A percentile compares a stretch with the other conserved stretches of the same genome.
These are phyloP conservation scores for Plasmodium cynomolgi DNA, from an alignment of 169 alveolate genomes.

Conservation along the genomic window DNA sequence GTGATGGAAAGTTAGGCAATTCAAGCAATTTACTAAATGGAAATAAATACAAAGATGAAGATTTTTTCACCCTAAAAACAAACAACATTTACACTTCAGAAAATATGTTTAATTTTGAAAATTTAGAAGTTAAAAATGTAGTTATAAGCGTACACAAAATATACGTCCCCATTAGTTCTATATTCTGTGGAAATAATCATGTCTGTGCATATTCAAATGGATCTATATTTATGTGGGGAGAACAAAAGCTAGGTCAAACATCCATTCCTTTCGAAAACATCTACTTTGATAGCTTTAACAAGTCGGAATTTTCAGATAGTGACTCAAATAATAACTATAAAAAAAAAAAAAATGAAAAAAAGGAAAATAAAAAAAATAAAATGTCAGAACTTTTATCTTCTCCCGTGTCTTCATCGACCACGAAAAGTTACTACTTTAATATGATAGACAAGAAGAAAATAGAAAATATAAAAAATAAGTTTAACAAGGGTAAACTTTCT, in stretches of 20 bases:
- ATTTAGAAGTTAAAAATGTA: conserved; percentile 56
- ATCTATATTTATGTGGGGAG: conserved; percentile 75
- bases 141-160: conserved; percentile 66
- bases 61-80: conserved; percentile 55
- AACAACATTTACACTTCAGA: conserved; percentile 57
- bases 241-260: conserved; percentile 70
- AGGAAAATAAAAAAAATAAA: conserved; percentile 27
- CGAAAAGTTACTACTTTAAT: conserved; percentile 44
- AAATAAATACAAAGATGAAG: conserved; percentile 58
- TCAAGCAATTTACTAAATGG: conserved; percentile 18
- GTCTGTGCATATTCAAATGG: conserved; percentile 74
- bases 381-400: conserved; percentile 16
- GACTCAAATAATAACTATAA: conserved; percentile 54
- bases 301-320: conserved; percentile 34
- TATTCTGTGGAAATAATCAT: conserved; percentile 70
- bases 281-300: conserved; percentile 47
- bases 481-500: conserved; percentile 40
- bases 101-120: conserved; percentile 65
- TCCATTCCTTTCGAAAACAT: conserved; percentile 69
- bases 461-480: conserved; percentile 37
- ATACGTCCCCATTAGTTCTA: conserved; percentile 65
- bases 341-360: conserved; percentile 17
- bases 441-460: conserved; percentile 51
- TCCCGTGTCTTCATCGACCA: conserved; percentile 13
- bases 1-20: conserved; percentile 21